A percentile compares a stretch with the other conserved stretches of the same genome.
These are phyloP conservation scores for Microascus cirrosus DNA, from an alignment of 2,329 filamentous ascomycete species.

Conservation along the genomic window DNA sequence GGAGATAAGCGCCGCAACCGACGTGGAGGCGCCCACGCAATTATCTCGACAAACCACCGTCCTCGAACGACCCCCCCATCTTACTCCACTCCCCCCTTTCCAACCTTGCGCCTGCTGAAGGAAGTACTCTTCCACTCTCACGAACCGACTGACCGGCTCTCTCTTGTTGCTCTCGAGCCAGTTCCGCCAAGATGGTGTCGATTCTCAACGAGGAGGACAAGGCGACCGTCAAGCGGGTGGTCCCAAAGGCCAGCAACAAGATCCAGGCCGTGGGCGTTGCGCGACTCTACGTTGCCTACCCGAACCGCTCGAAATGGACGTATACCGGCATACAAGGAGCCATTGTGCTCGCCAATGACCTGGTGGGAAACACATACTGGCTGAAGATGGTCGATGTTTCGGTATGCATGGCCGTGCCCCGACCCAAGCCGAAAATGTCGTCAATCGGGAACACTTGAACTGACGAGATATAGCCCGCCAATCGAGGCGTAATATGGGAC, in stretches of 20 bases:
- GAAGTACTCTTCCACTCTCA: neutral
- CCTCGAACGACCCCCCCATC: neutral
- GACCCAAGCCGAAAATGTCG: neutral
- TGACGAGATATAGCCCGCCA: conserved; percentile 44
- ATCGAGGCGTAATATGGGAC: conserved; percentile 85
- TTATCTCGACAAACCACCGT: neutral
- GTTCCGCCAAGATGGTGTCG: conserved; percentile 38
- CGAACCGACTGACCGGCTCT: neutral
- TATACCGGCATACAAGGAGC: conserved; percentile 92
- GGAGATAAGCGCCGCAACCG: neutral
- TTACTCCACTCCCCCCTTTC: neutral
- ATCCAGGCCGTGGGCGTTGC: conserved; percentile 93
- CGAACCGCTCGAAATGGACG: conserved; percentile 76
- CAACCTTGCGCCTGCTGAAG: neutral
- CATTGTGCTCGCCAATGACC: conserved; percentile 80
- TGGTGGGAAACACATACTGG: conserved; percentile 94
- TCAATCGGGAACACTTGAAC: conserved; percentile 8
- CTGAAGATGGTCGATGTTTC: conserved; percentile 95
- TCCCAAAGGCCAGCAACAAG: conserved; percentile 92
- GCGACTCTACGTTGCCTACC: conserved; percentile 85
- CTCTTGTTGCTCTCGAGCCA: neutral
- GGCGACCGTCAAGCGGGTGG: conserved; percentile 86
- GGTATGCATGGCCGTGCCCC: conserved; percentile 39
- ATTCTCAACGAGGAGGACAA: conserved; percentile 88
- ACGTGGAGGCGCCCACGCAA: neutral